Evolutionary conservation across 306 rosid species (phyloP).

Genomic region (Quercus bicolor): DNA sequence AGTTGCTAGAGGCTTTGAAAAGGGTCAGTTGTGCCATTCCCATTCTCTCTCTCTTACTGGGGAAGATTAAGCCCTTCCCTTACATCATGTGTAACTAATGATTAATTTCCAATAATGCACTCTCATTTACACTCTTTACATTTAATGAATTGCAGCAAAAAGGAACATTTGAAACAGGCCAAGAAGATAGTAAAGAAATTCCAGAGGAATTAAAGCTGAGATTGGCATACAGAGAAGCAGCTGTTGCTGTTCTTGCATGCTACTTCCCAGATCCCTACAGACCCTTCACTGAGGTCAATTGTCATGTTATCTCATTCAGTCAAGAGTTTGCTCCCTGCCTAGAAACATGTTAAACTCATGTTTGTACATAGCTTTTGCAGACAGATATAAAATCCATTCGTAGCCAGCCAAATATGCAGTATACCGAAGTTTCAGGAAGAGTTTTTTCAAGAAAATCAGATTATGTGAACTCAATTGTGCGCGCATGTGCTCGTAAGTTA

Average conservation of each 20-base stretch:
- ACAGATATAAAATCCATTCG: slow-evolving; percentile 79
- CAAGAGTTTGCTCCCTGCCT: slow-evolving; percentile 11
- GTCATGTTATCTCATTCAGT: slow-evolving; percentile 15
- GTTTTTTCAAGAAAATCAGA: slow-evolving; percentile 80
- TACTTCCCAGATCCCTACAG: slow-evolving; percentile 79
- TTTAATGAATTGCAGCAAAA: slow-evolving; percentile 70
- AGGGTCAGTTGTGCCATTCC: slow-evolving; percentile 57
- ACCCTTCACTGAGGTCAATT: slow-evolving; percentile 63
- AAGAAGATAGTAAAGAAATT: slow-evolving; percentile 87
- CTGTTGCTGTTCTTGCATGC: slow-evolving; percentile 92
- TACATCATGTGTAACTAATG: neutral
- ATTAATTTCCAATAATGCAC: neutral
- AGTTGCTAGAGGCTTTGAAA: slow-evolving; percentile 91
- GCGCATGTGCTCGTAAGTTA: slow-evolving; percentile 98
- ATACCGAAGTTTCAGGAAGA: slow-evolving; percentile 63
- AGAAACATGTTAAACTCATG: slow-evolving; percentile 22
- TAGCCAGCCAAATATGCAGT: slow-evolving; percentile 81
- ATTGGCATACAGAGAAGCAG: slow-evolving; percentile 96
- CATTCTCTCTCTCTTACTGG: slow-evolving; percentile 16
- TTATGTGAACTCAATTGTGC: slow-evolving; percentile 74
- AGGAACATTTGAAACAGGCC: slow-evolving; percentile 98
- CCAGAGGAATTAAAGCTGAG: slow-evolving; percentile 87
- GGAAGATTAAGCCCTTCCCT: slow-evolving; percentile 20
- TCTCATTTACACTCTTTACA: slow-evolving; percentile 20
- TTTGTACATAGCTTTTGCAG: slow-evolving; percentile 49